Evolutionary conservation across 352 stramenopile species (phyloP).

Genomic region (Elongisporangium undulatum): DNA sequence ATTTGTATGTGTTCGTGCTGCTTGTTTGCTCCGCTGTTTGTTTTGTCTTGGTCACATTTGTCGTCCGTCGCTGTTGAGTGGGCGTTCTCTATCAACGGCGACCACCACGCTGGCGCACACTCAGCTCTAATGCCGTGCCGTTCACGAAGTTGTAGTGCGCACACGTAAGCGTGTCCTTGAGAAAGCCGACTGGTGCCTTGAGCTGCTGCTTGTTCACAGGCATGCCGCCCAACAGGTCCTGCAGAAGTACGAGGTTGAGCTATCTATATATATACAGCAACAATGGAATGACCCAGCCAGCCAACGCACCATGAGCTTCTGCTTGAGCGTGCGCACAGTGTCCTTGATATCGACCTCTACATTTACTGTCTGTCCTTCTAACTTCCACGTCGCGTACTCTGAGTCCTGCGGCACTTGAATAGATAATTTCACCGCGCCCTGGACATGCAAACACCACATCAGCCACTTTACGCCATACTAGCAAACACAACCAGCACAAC

Average conservation of each 20-base stretch:
- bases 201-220: slow-evolving; percentile 96
- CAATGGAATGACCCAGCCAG: neutral
- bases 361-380: slow-evolving; percentile 91
- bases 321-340: slow-evolving; percentile 91
- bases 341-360: slow-evolving; percentile 87
- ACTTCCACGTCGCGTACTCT: slow-evolving; percentile 90
- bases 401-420: slow-evolving; percentile 86
- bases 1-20: neutral
- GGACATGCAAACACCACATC: slow-evolving; percentile 5
- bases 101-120: slow-evolving; percentile 73
- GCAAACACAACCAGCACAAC: slow-evolving; percentile 8
- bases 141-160: slow-evolving; percentile 88
- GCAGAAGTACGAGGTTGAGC: slow-evolving; percentile 5
- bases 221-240: slow-evolving; percentile 87
- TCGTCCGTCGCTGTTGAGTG: neutral
- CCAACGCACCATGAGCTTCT: slow-evolving; percentile 68
- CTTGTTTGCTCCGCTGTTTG: neutral
- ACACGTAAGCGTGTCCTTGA: slow-evolving; percentile 86
- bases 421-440: slow-evolving; percentile 62
- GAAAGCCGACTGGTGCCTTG: slow-evolving; percentile 88
- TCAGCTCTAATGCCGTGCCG: slow-evolving; percentile 66
- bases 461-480: slow-evolving; percentile 1
- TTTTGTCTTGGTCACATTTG: neutral
- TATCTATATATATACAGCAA: slow-evolving; percentile 1
- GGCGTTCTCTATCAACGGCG: slow-evolving; percentile 25